Evolutionary conservation across 129 eudicot genomes (phyloP).

Genomic region (Escallonia rubra): DNA sequence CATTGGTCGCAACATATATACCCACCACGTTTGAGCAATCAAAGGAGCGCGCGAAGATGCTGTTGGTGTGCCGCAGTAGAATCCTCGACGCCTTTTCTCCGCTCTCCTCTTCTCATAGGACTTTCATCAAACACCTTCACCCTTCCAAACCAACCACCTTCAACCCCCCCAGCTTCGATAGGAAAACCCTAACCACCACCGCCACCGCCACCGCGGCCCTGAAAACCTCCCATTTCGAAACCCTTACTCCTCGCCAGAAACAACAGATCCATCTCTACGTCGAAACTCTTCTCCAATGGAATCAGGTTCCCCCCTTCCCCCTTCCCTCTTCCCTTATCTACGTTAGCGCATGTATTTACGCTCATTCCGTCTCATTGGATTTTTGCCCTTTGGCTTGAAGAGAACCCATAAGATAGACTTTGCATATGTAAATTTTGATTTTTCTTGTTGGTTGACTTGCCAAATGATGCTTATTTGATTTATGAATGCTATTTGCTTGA

Average conservation of each 20-base stretch:
- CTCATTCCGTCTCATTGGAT: background rate
- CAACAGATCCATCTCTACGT: constrained; percentile 62
- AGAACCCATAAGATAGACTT: too few relatives aligned
- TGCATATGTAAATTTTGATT: too few relatives aligned
- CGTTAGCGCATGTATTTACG: background rate
- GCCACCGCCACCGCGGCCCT: constrained; percentile 20
- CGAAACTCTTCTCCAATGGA: constrained; percentile 82
- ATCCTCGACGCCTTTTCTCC: constrained; percentile 17
- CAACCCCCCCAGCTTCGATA: constrained; percentile 5
- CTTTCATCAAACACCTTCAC: constrained; percentile 72
- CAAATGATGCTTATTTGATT: too few relatives aligned
- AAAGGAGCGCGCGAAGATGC: constrained; percentile 48
- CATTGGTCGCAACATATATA: background rate
- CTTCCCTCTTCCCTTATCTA: background rate
- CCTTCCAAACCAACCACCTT: constrained; percentile 15
- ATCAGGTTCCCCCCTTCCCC: constrained; percentile 46
- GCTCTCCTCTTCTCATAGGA: constrained; percentile 24
- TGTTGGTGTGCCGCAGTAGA: constrained; percentile 18
- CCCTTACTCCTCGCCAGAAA: constrained; percentile 52
- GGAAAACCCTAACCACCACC: constrained; percentile 16
- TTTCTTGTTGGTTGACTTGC: too few relatives aligned
- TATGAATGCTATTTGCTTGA: too few relatives aligned
- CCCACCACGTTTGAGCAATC: background rate
- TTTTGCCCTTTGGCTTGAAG: too few relatives aligned
- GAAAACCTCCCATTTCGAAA: constrained; percentile 43